Percentiles rank a stretch among this genome's conserved stretches.
Conservation (phyloP, 78 protist species). For the Emiliania huxleyi region DNA sequence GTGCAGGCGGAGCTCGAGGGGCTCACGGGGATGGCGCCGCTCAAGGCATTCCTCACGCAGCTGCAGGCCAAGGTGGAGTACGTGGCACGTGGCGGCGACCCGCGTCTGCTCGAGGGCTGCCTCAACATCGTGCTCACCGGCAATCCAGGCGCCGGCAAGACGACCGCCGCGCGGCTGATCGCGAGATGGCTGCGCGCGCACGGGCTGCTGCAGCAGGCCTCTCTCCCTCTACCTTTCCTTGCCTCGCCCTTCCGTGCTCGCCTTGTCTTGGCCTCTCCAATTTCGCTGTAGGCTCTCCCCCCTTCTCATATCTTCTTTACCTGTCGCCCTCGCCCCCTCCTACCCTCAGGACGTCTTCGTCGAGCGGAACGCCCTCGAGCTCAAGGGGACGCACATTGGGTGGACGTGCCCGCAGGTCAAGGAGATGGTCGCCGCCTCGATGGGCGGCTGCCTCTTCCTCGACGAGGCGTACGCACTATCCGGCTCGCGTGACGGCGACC, state of each 20-base stretch:
- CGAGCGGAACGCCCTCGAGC: slow-evolving; percentile 2
- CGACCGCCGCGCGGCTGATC: neutral
- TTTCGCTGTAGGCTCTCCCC: too few relatives aligned
- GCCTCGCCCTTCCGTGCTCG: too few relatives aligned
- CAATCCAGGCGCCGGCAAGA: slow-evolving; percentile 16
- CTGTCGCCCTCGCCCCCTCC: too few relatives aligned
- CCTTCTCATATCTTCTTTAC: too few relatives aligned
- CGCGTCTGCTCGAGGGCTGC: neutral
- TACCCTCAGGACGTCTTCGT: neutral
- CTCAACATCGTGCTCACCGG: slow-evolving; percentile 13
- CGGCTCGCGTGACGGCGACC: neutral
- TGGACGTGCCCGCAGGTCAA: slow-evolving; percentile 18
- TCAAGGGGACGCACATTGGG: neutral
- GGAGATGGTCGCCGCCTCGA: neutral
- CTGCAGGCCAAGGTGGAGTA: neutral
- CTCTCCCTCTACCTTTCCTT: too few relatives aligned
- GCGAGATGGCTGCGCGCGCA: neutral
- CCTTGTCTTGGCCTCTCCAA: too few relatives aligned
- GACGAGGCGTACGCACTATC: slow-evolving; percentile 59
- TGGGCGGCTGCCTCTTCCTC: slow-evolving; percentile 47
- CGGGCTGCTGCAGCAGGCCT: neutral
- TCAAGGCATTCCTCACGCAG: neutral
- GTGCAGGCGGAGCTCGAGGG: neutral
- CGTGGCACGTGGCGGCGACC: neutral
- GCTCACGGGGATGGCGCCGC: neutral